Base-by-base conservation (phyloP, 176 grass and related monocot genomes). In the Lolium multiflorum region DNA sequence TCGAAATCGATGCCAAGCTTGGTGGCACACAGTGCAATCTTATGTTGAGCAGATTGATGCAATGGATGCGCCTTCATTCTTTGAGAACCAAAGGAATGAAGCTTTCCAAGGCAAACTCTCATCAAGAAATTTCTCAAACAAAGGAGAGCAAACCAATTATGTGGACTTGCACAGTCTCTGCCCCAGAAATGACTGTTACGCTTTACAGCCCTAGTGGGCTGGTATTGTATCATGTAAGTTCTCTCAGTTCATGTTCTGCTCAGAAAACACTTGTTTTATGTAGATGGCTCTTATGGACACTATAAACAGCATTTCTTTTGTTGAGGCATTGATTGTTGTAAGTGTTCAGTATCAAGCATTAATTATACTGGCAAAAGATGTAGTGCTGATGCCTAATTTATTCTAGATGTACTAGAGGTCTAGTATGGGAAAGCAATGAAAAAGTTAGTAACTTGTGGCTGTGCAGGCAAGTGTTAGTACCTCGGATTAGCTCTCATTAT, bases 141-240 rank as follows among this genome's bases (percentile, higher is more conserved):
- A 91, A 87, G 52, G 86, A 94, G 59, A 77, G 81, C 58, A 96
- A 96, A 82, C 74, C 86, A 69, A 88, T 99, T 72, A 87, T 99
- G 92, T 99, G 97, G 97, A 99, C 94, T 52, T 96, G 94, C 87
- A 91, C 57, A 25, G 80, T 99, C 12, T 94, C 97, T 89, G 97
- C 97, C 67, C 97, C 97, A 17, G 97, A 99, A 90, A 96, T 94
- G 92, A 91, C 92, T 82, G 64, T 96, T 44, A 90, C 94, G 87
- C 88, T 99, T 73, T 94, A 99, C 89, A 91, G 64, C 83, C 85
- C 92, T 87, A 84, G 89, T 89, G 97, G 97, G 64, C 74, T 77
- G 43, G 87, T 87, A 39, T 85, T 96, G 50, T 99, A 99, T 87
- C 94, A 99, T 96, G 97, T 99, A 90, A 99, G 97, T 91, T 96